Conservation (phyloP, 495 filamentous ascomycete genomes). For the Penicillium paxilli region DNA sequence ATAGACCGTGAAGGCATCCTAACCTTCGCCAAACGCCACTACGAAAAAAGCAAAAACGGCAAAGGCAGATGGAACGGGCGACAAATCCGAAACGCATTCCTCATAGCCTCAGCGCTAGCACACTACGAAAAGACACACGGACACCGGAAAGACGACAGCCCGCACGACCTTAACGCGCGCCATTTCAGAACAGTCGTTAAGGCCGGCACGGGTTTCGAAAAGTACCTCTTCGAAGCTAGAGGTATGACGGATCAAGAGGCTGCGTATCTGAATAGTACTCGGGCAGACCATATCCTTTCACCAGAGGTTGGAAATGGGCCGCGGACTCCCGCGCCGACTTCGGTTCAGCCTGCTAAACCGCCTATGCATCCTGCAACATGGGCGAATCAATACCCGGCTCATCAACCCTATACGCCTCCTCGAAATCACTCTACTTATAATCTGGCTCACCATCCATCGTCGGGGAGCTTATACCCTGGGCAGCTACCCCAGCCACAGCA, state of each 20-base stretch:
- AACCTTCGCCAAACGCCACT: neutral
- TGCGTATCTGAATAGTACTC: neutral
- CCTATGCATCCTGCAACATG: neutral
- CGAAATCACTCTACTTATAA: neutral
- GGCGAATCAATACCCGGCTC: neutral
- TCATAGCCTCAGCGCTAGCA: neutral
- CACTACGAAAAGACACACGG: neutral
- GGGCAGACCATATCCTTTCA: neutral
- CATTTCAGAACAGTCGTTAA: slow-evolving; percentile 1
- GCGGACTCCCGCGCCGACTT: neutral
- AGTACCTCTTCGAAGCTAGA: neutral
- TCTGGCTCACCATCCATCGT: neutral
- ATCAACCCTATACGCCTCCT: neutral
- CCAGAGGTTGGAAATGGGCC: neutral
- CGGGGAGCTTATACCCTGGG: neutral
- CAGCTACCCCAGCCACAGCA: neutral
- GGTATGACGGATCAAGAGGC: neutral
- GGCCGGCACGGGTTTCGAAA: neutral
- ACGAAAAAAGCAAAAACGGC: neutral
- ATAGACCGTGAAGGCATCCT: neutral
- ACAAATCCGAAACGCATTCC: slow-evolving; percentile 11
- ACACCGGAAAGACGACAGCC: neutral
- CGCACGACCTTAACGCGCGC: neutral
- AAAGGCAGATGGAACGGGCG: slow-evolving; percentile 5
- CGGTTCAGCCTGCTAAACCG: neutral